Evolutionary conservation across 306 rosid species (phyloP).

Genomic region (Cucurbita moschata): DNA sequence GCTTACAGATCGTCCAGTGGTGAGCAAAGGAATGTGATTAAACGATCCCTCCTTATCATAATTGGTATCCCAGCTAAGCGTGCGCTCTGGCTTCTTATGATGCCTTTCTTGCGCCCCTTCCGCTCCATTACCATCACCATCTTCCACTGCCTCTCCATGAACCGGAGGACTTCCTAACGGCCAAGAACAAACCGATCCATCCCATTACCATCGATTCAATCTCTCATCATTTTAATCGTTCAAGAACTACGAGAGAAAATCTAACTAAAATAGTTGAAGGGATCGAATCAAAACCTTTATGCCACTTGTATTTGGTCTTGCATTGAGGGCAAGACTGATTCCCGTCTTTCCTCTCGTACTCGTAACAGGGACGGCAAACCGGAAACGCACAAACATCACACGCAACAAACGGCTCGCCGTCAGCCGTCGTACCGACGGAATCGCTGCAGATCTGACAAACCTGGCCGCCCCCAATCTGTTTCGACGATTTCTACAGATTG

Average conservation of each 20-base stretch:
- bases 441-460: constrained; percentile 98
- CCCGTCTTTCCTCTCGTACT: constrained; percentile 96
- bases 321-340: constrained; percentile 96
- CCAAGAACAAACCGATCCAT: neutral
- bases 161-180: constrained; percentile 72
- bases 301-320: constrained; percentile 81
- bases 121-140: constrained; percentile 40
- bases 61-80: constrained; percentile 74
- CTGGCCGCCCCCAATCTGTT: constrained; percentile 27
- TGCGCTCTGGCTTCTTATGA: constrained; percentile 76
- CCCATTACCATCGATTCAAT: neutral
- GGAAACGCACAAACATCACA: constrained; percentile 82
- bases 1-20: constrained; percentile 36
- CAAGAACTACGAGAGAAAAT: neutral
- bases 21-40: constrained; percentile 52
- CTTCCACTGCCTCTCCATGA: constrained; percentile 67
- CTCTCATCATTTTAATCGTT: neutral
- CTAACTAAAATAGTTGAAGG: neutral
- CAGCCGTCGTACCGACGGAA: constrained; percentile 49
- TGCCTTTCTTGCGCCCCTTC: constrained; percentile 55
- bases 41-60: constrained; percentile 77
- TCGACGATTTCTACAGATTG: neutral
- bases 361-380: constrained; percentile 91
- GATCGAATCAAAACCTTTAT: constrained; percentile 42
- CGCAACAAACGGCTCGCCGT: constrained; percentile 66